Conservation (phyloP, 2,329 filamentous ascomycete genomes). For the Venturia asperata region DNA sequence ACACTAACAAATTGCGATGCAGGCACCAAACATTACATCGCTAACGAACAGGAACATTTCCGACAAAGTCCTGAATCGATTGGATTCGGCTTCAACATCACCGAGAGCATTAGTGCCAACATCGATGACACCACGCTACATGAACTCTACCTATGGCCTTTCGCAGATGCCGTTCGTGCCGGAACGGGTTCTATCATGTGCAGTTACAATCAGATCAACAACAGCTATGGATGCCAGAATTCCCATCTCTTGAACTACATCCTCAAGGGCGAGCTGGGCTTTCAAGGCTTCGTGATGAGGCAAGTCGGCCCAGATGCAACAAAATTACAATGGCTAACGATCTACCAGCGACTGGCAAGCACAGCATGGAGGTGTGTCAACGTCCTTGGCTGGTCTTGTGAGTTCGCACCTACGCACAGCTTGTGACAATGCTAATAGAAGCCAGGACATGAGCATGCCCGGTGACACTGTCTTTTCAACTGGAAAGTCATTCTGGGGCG, state of each 20-base stretch:
- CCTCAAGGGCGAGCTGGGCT: constrained; percentile 78
- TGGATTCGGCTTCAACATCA: constrained; percentile 55
- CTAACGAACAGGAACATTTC: constrained; percentile 68
- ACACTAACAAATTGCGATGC: constrained; percentile 53
- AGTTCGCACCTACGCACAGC: not conserved
- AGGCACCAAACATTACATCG: constrained; percentile 53
- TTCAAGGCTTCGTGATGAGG: constrained; percentile 75
- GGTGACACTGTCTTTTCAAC: constrained; percentile 73
- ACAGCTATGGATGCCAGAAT: constrained; percentile 74
- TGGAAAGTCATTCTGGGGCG: constrained; percentile 70
- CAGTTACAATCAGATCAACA: constrained; percentile 73
- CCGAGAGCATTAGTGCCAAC: constrained; percentile 54
- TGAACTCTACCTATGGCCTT: constrained; percentile 55
- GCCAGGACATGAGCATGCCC: constrained; percentile 69
- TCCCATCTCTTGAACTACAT: constrained; percentile 74
- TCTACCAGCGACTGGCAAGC: constrained; percentile 63
- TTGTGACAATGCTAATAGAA: constrained; percentile 80
- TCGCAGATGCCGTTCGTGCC: constrained; percentile 45
- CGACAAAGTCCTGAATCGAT: constrained; percentile 54
- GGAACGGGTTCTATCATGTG: constrained; percentile 48
- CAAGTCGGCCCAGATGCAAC: constrained; percentile 25
- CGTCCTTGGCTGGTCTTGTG: constrained; percentile 66
- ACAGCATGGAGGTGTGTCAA: constrained; percentile 73
- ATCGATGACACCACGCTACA: constrained; percentile 58
- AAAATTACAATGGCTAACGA: constrained; percentile 53